Conservation (phyloP, 2,329 filamentous ascomycete species). For the Aspergillus luchuensis region DNA sequence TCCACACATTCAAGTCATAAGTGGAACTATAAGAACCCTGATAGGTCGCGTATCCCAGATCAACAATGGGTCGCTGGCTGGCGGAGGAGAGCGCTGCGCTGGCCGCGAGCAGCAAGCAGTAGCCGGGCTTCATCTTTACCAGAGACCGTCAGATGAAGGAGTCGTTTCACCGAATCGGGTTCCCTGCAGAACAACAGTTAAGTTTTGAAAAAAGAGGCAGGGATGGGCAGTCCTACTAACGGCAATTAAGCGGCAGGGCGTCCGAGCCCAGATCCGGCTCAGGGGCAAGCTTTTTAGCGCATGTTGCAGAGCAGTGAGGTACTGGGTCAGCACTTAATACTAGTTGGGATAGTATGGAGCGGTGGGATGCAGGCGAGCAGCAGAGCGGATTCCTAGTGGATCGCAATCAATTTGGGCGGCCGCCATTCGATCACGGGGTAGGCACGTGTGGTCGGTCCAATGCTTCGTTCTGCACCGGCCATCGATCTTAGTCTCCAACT, state of each 20-base stretch:
- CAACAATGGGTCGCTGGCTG: slow-evolving; percentile 30
- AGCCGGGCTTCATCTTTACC: not conserved
- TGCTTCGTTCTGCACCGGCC: not conserved
- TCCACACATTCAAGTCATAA: slow-evolving; percentile 48
- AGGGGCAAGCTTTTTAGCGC: not conserved
- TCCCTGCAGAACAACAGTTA: not conserved
- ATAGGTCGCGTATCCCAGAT: slow-evolving; percentile 52
- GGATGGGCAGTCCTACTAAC: not conserved
- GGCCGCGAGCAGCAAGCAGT: not conserved
- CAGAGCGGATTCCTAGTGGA: not conserved
- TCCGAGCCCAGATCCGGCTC: not conserved
- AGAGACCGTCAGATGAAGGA: not conserved
- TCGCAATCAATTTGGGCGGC: not conserved
- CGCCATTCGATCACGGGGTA: not conserved
- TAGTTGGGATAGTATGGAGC: not conserved
- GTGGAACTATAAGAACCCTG: slow-evolving; percentile 45
- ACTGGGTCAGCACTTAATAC: not conserved
- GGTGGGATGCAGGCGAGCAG: not conserved
- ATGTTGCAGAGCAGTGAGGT: not conserved
- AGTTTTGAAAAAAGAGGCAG: not conserved
- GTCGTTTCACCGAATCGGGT: not conserved
- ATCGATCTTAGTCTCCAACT: not conserved
- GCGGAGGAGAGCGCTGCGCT: not conserved
- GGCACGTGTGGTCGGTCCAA: not conserved
- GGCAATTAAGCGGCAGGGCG: not conserved